Percentiles rank a stretch among this genome's conserved stretches.
phyloP scores from a whole-genome alignment of 2,329 filamentous ascomycete genomes.

The Paramyrothecium sp. region DNA sequence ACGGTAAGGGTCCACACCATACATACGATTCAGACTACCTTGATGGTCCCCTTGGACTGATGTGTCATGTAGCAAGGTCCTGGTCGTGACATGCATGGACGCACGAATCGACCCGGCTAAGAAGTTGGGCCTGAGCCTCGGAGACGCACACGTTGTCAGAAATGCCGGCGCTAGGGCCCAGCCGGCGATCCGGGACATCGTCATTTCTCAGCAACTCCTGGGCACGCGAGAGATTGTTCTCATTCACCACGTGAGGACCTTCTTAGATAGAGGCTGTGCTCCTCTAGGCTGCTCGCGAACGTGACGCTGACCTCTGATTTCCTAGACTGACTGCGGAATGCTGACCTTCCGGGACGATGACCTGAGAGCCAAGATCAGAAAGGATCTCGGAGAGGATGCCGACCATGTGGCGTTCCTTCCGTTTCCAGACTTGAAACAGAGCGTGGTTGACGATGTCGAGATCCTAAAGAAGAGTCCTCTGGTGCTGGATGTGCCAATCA shows the following conservation, averaged over 20 bases:
- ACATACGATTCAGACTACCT: too few species aligned
- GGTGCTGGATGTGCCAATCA: constrained; percentile 61
- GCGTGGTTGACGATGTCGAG: constrained; percentile 64
- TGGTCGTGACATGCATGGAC: constrained; percentile 75
- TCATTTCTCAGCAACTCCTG: constrained; percentile 78
- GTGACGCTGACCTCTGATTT: not conserved
- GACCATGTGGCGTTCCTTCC: constrained; percentile 61
- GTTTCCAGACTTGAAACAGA: constrained; percentile 62
- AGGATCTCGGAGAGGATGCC: constrained; percentile 55
- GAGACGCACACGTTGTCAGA: constrained; percentile 76
- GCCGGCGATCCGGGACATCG: constrained; percentile 70
- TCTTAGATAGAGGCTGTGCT: not conserved
- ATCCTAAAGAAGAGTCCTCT: constrained; percentile 59
- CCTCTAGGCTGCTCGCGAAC: not conserved
- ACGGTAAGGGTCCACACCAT: not conserved
- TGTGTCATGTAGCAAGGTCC: constrained; percentile 25
- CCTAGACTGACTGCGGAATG: constrained; percentile 53
- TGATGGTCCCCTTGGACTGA: too few species aligned
- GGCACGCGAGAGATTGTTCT: constrained; percentile 74
- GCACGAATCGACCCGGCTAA: constrained; percentile 67
- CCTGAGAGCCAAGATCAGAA: constrained; percentile 52
- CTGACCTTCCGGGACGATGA: constrained; percentile 63
- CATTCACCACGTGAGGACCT: constrained; percentile 57
- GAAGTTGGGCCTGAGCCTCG: constrained; percentile 69
- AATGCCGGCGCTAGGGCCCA: constrained; percentile 67